Evolutionary conservation across 2,329 filamentous ascomycete genomes (phyloP).

Genomic region (Metarhizium robertsii): DNA sequence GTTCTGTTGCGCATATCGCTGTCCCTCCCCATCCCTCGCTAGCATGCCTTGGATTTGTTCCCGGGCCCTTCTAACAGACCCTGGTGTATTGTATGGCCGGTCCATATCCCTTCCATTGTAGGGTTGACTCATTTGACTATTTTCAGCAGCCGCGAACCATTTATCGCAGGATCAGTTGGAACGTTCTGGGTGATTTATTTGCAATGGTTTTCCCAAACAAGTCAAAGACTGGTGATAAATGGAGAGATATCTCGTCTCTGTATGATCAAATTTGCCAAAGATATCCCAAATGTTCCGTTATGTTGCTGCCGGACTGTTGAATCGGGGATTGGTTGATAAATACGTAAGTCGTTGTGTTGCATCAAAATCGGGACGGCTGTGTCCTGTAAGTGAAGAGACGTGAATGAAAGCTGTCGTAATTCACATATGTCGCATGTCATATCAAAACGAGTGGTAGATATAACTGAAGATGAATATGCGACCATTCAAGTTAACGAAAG

Average conservation of each 20-base stretch:
- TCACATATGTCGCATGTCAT: slow-evolving; percentile 2
- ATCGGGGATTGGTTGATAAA: not conserved
- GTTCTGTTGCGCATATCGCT: slow-evolving; percentile 14
- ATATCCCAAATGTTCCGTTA: not conserved
- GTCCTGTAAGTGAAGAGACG: not conserved
- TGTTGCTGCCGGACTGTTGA: slow-evolving; percentile 1
- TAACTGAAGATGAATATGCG: not conserved
- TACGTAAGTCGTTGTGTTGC: not conserved
- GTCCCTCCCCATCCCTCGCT: slow-evolving; percentile 13
- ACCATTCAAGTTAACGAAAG: not conserved
- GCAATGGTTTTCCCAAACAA: not conserved
- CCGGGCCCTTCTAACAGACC: slow-evolving; percentile 45
- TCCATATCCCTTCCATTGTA: slow-evolving; percentile 48
- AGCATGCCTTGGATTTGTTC: slow-evolving; percentile 38
- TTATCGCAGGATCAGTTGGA: not conserved
- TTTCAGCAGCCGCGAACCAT: not conserved
- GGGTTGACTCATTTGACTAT: slow-evolving; percentile 41
- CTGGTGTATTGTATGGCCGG: slow-evolving; percentile 29
- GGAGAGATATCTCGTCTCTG: not conserved
- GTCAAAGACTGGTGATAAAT: slow-evolving; percentile 9
- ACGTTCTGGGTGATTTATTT: not conserved
- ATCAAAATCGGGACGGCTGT: slow-evolving; percentile 5
- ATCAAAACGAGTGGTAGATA: not conserved
- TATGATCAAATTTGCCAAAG: not conserved
- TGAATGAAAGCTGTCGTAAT: not conserved